These are phyloP conservation scores for Saturnispora saitoi DNA, from an alignment of 805 yeast genomes.

Conservation along the genomic window DNA sequence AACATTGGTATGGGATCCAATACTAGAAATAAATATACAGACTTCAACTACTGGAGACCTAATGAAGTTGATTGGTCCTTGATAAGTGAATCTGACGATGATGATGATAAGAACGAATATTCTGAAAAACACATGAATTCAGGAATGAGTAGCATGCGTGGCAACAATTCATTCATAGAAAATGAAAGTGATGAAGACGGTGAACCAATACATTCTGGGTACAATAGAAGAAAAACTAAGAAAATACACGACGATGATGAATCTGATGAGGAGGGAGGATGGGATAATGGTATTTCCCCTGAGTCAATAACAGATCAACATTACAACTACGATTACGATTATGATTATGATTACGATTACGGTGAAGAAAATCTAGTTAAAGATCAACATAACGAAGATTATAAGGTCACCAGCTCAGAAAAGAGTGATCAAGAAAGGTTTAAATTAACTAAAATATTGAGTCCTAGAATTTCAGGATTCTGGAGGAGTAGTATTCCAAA, in stretches of 20 bases:
- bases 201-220: constrained; percentile 10
- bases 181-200: constrained; percentile 2
- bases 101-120: constrained; percentile 29
- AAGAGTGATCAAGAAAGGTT: neutral
- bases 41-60: constrained; percentile 87
- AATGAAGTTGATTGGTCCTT: constrained; percentile 53
- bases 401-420: neutral
- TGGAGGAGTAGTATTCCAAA: neutral
- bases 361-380: constrained; percentile 26
- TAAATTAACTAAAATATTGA: neutral
- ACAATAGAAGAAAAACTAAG: neutral
- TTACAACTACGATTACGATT: neutral
- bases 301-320: neutral
- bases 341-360: constrained; percentile 24
- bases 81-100: constrained; percentile 39
- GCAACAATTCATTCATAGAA: no score
- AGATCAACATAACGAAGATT: constrained; percentile 17
- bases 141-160: no score
- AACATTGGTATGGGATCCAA: constrained; percentile 15
- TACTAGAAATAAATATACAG: constrained; percentile 62
- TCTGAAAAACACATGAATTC: constrained; percentile 17
- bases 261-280: constrained; percentile 22
- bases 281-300: constrained; percentile 1
- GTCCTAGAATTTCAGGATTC: constrained; percentile 1
- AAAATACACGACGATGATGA: constrained; percentile 18